Evolutionary conservation across 495 filamentous ascomycete genomes (phyloP).

Genomic region (Polyplosphaeria fusca): DNA sequence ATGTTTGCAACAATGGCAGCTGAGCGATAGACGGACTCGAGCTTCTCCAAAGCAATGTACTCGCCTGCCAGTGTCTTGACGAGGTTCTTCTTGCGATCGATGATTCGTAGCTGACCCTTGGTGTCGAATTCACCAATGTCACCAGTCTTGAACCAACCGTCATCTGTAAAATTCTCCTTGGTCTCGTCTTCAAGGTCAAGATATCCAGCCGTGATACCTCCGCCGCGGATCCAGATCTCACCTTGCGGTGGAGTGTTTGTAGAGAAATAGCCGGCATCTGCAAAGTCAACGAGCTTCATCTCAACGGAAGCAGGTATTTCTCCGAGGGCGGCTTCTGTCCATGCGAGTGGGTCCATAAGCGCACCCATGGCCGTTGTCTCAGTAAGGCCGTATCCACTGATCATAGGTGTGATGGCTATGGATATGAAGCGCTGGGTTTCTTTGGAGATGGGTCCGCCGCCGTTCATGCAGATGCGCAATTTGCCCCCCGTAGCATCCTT

Average conservation of each 20-base stretch:
- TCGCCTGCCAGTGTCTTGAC: slow-evolving; percentile 95
- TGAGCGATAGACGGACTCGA: slow-evolving; percentile 91
- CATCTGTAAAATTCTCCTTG: slow-evolving; percentile 64
- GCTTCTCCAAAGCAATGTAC: slow-evolving; percentile 98
- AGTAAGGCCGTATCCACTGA: slow-evolving; percentile 84
- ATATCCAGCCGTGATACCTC: slow-evolving; percentile 69
- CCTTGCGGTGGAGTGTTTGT: slow-evolving; percentile 90
- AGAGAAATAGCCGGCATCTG: slow-evolving; percentile 86
- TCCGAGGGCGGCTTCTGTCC: slow-evolving; percentile 79
- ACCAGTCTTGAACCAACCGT: slow-evolving; percentile 95
- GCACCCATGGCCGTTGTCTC: slow-evolving; percentile 94
- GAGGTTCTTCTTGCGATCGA: slow-evolving; percentile 97
- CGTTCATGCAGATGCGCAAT: slow-evolving; percentile 45
- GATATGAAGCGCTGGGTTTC: slow-evolving; percentile 48
- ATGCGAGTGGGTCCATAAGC: slow-evolving; percentile 83
- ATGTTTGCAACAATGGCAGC: slow-evolving; percentile 86
- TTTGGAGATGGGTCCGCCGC: slow-evolving; percentile 45
- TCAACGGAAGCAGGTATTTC: slow-evolving; percentile 79
- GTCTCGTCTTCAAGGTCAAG: slow-evolving; percentile 83
- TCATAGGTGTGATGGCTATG: slow-evolving; percentile 46
- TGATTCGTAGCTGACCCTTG: slow-evolving; percentile 79
- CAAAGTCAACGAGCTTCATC: slow-evolving; percentile 91
- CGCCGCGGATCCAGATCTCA: slow-evolving; percentile 89
- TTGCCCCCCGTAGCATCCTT: slow-evolving; percentile 44
- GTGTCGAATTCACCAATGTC: slow-evolving; percentile 89